Percentiles rank a stretch among this genome's conserved stretches.
These are phyloP conservation scores for Pharnaceum exiguum DNA, from an alignment of 148 eudicot genomes.

Conservation along the genomic window DNA sequence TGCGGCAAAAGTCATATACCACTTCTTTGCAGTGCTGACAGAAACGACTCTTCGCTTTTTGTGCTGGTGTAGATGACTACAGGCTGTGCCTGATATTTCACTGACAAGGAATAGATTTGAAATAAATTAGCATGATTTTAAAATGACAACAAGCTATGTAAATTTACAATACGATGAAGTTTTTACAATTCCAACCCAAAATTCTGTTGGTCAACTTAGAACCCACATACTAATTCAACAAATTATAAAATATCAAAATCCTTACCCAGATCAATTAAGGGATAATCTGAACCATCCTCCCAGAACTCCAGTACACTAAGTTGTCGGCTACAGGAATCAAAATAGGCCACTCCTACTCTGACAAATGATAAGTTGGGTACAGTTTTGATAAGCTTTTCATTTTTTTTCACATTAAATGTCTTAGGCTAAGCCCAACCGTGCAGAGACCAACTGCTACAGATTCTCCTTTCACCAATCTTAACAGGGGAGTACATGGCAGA, in stretches of 20 bases:
- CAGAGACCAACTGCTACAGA: background rate
- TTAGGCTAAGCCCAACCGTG: background rate
- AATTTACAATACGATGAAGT: background rate
- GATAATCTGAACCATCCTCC: conserved; percentile 82
- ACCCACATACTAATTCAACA: background rate
- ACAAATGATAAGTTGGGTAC: background rate
- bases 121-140: background rate
- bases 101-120: conserved; percentile 31
- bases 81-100: conserved; percentile 88
- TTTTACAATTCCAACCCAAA: background rate
- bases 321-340: conserved; percentile 67
- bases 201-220: background rate
- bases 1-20: conserved; percentile 36
- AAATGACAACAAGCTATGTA: conserved; percentile 1
- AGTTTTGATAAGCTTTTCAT: background rate
- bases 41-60: conserved; percentile 70
- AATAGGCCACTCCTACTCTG: conserved; percentile 92
- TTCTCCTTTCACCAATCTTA: background rate
- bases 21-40: conserved; percentile 72
- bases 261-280: conserved; percentile 80
- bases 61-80: conserved; percentile 86
- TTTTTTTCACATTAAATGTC: background rate
- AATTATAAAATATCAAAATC: background rate
- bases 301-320: conserved; percentile 87
- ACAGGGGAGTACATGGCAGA: background rate